Evolutionary conservation across 2,329 filamentous ascomycete species (phyloP).

Genomic region (Calonectria leucothoes): DNA sequence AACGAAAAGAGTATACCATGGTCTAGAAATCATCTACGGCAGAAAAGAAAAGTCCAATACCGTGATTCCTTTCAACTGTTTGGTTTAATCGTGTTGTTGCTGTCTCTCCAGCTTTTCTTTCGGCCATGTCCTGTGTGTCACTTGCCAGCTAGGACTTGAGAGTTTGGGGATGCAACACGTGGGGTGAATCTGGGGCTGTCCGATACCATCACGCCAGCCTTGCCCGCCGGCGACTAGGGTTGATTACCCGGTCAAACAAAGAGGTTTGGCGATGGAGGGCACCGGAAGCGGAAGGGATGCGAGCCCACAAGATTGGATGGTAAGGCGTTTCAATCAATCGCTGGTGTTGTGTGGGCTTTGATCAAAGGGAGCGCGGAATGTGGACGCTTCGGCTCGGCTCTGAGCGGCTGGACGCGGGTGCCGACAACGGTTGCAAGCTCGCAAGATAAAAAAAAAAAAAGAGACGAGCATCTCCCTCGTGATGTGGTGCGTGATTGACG

Average conservation of each 20-base stretch:
- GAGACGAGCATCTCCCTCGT: neutral
- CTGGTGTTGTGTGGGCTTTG: neutral
- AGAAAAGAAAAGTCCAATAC: neutral
- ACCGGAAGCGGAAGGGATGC: neutral
- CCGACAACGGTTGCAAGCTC: neutral
- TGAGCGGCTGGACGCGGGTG: constrained; percentile 36
- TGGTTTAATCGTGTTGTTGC: neutral
- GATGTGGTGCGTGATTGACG: neutral
- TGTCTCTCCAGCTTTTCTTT: neutral
- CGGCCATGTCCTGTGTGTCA: neutral
- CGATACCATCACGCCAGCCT: neutral
- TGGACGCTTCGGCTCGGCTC: constrained; percentile 38
- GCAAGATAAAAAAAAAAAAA: neutral
- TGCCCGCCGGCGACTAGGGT: neutral
- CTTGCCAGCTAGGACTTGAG: neutral
- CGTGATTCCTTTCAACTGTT: neutral
- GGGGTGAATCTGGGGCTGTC: constrained; percentile 6
- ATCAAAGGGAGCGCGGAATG: constrained; percentile 5
- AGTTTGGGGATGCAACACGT: neutral
- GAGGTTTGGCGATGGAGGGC: neutral
- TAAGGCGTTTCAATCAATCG: neutral
- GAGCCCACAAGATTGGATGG: neutral
- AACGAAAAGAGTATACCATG: neutral
- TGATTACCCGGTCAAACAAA: neutral
- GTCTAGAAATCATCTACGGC: neutral